Evolutionary conservation across 2,329 filamentous ascomycete species (phyloP).

Genomic region (Venturiaceae sp.): DNA sequence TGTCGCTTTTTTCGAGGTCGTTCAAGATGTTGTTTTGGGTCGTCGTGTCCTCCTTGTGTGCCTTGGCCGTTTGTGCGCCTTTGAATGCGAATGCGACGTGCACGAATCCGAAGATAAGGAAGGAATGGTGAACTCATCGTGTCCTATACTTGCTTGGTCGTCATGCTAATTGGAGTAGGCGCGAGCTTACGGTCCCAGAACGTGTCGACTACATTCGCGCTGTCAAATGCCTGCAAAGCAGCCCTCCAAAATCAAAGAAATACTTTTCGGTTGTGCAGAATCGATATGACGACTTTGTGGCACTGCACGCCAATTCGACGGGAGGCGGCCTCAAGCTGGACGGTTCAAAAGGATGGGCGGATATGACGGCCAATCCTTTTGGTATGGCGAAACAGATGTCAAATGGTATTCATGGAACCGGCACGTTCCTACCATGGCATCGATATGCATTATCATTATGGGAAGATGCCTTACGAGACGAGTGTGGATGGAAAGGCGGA

Average conservation of each 20-base stretch:
- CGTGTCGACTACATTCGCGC: slow-evolving; percentile 7
- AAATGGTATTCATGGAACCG: slow-evolving; percentile 4
- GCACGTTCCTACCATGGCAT: slow-evolving; percentile 24
- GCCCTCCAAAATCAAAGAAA: neutral
- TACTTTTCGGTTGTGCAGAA: neutral
- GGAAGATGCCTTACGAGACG: slow-evolving; percentile 22
- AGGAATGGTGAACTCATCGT: neutral
- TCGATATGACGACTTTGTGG: slow-evolving; percentile 8
- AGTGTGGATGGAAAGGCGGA: slow-evolving; percentile 16
- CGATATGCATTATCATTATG: slow-evolving; percentile 21
- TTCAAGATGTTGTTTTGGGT: neutral
- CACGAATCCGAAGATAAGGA: neutral
- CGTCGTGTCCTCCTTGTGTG: neutral
- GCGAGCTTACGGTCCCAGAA: neutral
- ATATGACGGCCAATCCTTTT: neutral
- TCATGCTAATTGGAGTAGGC: neutral
- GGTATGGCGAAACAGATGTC: neutral
- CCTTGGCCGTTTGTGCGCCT: neutral
- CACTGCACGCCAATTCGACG: slow-evolving; percentile 6
- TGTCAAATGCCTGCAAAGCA: slow-evolving; percentile 1
- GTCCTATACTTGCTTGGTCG: neutral
- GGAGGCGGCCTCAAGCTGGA: neutral
- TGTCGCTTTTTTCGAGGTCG: too few species aligned
- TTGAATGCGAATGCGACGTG: neutral
- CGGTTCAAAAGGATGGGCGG: neutral